Evolutionary conservation across 2,329 filamentous ascomycete species (phyloP), one percentile per base, ranked within the genome.

Genomic region (Ascochyta fabae): DNA sequence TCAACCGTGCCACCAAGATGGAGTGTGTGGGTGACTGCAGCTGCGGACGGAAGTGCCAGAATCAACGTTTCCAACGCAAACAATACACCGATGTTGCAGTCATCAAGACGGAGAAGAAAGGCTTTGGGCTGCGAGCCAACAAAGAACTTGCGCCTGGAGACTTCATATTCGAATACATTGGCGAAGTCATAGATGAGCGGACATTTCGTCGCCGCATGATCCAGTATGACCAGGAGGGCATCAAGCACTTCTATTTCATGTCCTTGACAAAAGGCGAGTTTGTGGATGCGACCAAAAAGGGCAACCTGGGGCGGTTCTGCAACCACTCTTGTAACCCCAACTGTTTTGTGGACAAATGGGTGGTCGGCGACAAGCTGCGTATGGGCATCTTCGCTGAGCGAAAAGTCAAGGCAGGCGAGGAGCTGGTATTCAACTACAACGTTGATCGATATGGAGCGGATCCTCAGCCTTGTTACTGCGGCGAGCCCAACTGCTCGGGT

Each of bases 191-290:
- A 74, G 94, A 96, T 68, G 94, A 99, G 77, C 84, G 86, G 27
- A 89, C 89, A 10, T 98, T 98, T 72, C 90, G 92, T 52, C 87
- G 88, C 55, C 91, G 95, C 59, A 97, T 96, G 88, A 80, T 92
- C 35, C 90, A 96, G 70, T 99, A 99, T 77, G 92, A 97, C 72
- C 85, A 95, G 43, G 92, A 98, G 75, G 93, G 93, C 58, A 97
- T 99, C 83, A 96, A 96, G 76, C 95, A 99, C 78, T 99, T 99
- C 76, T 99, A 99, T 78, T 99, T 99, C 81, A 99, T 99, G 95
- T 98, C 95, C 26, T 87, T 99, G 59, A 96, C 87, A 72, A 96
- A 96, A 75, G 91, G 88, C 69, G 95, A 98, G 75, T 99, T 98
- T 72, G 92, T 99, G 56, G 95, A 99, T 78, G 95, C 95, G 22